Base-by-base conservation (phyloP, 2,329 filamentous ascomycete species). In the Scortechinia acanthostroma region DNA sequence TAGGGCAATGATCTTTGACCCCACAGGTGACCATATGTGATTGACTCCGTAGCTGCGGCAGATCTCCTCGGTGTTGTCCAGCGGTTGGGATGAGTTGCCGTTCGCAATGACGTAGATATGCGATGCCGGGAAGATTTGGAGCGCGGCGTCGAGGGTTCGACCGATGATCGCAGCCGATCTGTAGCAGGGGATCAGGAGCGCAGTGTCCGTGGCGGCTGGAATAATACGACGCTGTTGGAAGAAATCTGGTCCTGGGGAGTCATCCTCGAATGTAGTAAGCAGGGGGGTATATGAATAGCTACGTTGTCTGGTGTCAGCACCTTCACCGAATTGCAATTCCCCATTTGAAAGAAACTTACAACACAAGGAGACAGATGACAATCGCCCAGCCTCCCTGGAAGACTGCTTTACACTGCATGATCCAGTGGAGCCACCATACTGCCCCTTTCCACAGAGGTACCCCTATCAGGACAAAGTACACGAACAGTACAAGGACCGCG, bases 81-180 rank as follows among this genome's bases (percentile, higher is more conserved):
- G 54, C 1, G 70, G 69, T 0, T 58, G 65, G 1, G 63, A 58
- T 15, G 62, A 67, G 52, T 73, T 71, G 23, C 70, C 70, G 45
- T 73, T 74, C 2, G 69, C 70, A 16, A 73, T 62, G 22, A 69
- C 67, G 49, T 65, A 73, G 42, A 73, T 69, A 44, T 71, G 63
- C 10, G 60, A 56, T 1, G 64, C 53, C 0, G 67, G 69, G 47
- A 72, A 73, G 43, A 71, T 60, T 45, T 69, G 65, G 22, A 71
- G 50, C 0, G 69, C 69, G 1, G 68, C 67, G 46, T 65, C 58
- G 4, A 73, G 50, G 1, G 69, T 70, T 1, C 57, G 56, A 2
- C 56, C 61, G 21, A 72, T 64, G 30, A 70, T 58, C 1, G 54
- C 50, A 3, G 60, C 68, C 2, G 68, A 66, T 50, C 69, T 70